These are phyloP conservation scores for Pseudonectria buxi DNA, from an alignment of 2,329 filamentous ascomycete genomes.

Conservation along the genomic window DNA sequence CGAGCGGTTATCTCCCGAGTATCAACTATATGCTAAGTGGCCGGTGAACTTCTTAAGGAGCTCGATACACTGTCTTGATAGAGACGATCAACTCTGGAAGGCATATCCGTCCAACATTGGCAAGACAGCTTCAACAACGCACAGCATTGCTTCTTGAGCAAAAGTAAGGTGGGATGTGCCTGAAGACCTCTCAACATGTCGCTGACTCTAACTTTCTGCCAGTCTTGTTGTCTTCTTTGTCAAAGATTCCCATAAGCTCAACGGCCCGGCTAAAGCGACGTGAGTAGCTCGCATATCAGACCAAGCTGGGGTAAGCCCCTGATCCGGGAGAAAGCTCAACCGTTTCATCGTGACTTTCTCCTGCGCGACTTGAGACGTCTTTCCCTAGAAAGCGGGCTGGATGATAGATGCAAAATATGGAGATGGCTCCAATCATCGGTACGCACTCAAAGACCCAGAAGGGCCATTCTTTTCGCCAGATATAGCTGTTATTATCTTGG, in stretches of 20 bases:
- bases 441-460: conserved; percentile 46
- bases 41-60: conserved; percentile 18
- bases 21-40: conserved; percentile 28
- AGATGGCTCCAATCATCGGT: conserved; percentile 41
- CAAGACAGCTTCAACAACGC: conserved; percentile 5
- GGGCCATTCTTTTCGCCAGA: conserved; percentile 45
- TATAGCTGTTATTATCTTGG: conserved; percentile 43
- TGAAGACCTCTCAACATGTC: no score
- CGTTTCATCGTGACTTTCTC: neutral
- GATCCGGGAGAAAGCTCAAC: conserved; percentile 7
- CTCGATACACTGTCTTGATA: conserved; percentile 16
- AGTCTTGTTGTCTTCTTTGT: no score
- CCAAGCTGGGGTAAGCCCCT: neutral
- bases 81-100: conserved; percentile 16
- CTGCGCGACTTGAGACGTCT: conserved; percentile 4
- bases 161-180: no score
- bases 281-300: conserved; percentile 1
- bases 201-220: no score
- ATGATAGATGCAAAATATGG: conserved; percentile 43
- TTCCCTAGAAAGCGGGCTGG: conserved; percentile 33
- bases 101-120: conserved; percentile 14
- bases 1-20: conserved; percentile 22
- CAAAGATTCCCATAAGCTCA: no score
- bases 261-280: conserved; percentile 1
- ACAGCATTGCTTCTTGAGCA: no score